Evolutionary conservation across 345 rosid genomes (phyloP), one percentile per base, ranked within the genome.

Genomic region (Litchi chinensis): DNA sequence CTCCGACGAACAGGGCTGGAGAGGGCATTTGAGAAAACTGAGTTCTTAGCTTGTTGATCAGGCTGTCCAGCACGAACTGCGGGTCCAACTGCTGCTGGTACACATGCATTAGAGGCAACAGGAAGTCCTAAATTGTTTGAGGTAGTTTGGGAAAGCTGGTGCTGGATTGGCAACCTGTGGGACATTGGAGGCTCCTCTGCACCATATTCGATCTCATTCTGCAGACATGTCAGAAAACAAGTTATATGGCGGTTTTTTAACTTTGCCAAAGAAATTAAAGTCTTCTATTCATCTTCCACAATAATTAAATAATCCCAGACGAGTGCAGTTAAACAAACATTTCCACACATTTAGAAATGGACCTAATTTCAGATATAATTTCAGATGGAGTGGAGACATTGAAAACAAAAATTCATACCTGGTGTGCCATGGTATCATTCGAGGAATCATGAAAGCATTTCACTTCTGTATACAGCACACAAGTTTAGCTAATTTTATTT

Each of bases 121-220:
- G 87, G 86, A 57, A 77, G 44, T 3, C 80, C 81, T 9, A 62
- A 44, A 15, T 79, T 79, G 77, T 83, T 63, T 63, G 82, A 24
- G 0, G 68, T 79, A 2, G 76, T 71, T 77, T 80, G 91, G 40
- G 81, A 76, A 50, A 86, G 87, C 60, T 82, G 86, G 40, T 83
- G 91, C 79, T 88, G 91, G 79, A 81, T 44, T 16, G 87, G 83
- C 39, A 79, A 82, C 79, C 86, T 76, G 19, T 90, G 91, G 39
- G 90, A 88, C 71, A 81, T 71, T 2, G 93, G 75, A 8, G 89
- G 75, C 60, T 93, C 98, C 65, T 92, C 97, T 68, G 85, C 84
- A 40, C 90, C 86, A 80, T 79, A 82, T 54, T 93, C 98, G 40
- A 95, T 84, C 76, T 91, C 98, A 80, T 91, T 92, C 98, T 95